Conservation (phyloP, 306 rosid genomes). For the Geum urbanum region DNA sequence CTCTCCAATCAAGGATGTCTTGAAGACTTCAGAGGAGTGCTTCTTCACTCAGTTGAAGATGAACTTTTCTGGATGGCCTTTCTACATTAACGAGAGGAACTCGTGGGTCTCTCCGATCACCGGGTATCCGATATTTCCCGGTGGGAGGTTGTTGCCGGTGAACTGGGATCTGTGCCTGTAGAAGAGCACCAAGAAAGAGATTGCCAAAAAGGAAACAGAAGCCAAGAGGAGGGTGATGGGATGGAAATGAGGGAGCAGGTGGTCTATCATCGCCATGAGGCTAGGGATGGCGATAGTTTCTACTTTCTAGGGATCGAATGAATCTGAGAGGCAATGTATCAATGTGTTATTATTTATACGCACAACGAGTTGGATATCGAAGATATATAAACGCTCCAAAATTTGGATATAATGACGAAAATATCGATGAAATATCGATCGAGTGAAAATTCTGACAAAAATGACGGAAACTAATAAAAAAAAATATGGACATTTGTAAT, state of each 20-base stretch:
- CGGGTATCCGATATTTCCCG: conserved; percentile 48
- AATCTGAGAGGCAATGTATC: neutral
- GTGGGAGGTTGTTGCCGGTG: conserved; percentile 35
- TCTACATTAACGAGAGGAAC: conserved; percentile 16
- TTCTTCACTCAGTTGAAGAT: conserved; percentile 23
- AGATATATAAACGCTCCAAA: no score
- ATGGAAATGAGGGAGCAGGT: neutral
- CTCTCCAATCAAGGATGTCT: conserved; percentile 42
- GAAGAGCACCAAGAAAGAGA: neutral
- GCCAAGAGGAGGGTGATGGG: neutral
- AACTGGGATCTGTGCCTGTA: neutral
- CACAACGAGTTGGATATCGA: no score
- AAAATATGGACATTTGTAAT: no score
- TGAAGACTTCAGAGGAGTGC: conserved; percentile 40
- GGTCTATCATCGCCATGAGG: neutral
- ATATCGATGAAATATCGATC: no score
- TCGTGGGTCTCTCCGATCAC: conserved; percentile 41
- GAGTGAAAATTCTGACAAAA: no score
- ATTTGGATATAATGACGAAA: no score
- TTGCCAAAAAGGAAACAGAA: neutral
- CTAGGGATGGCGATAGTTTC: neutral
- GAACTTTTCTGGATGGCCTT: conserved; percentile 27
- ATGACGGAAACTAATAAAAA: no score
- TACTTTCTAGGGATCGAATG: neutral
- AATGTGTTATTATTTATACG: neutral